phyloP scores from a whole-genome alignment of 345 rosid genomes.

The Melaleuca alternifolia region DNA sequence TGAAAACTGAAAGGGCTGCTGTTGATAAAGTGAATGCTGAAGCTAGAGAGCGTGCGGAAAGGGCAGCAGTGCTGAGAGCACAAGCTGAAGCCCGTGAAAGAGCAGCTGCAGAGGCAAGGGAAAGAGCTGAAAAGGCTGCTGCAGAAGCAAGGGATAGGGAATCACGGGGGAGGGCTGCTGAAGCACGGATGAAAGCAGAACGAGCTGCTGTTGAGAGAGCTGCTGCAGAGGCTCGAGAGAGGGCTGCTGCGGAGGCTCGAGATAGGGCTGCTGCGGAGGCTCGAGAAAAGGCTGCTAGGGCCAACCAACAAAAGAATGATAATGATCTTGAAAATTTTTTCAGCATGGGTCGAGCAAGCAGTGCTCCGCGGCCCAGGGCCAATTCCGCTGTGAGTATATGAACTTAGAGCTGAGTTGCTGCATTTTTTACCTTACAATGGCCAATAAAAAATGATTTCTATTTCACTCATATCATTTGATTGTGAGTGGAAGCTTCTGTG shows the following conservation, averaged over 20 bases:
- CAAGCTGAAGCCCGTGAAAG: slow-evolving; percentile 98
- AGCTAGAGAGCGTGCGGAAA: slow-evolving; percentile 85
- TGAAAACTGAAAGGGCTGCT: slow-evolving; percentile 83
- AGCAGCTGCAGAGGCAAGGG: slow-evolving; percentile 79
- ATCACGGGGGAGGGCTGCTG: slow-evolving; percentile 24
- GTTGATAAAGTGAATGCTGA: slow-evolving; percentile 61
- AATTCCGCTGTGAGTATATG: slow-evolving; percentile 45
- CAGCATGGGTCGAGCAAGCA: slow-evolving; percentile 60
- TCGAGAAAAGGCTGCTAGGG: slow-evolving; percentile 54
- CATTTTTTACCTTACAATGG: neutral
- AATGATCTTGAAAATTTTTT: slow-evolving; percentile 87
- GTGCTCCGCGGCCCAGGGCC: slow-evolving; percentile 82
- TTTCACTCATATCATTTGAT: no score
- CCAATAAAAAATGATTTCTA: no score
- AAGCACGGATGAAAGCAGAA: slow-evolving; percentile 46
- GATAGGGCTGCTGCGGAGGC: slow-evolving; percentile 62
- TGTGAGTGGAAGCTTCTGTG: no score
- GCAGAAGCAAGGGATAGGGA: slow-evolving; percentile 78
- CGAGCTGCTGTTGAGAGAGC: slow-evolving; percentile 70
- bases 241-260: slow-evolving; percentile 72
- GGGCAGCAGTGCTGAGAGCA: slow-evolving; percentile 89
- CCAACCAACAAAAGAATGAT: slow-evolving; percentile 44
- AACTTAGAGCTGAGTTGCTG: neutral
- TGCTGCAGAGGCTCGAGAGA: slow-evolving; percentile 36
- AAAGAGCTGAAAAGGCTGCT: slow-evolving; percentile 79